A percentile compares a stretch with the other conserved stretches of the same genome.
phyloP scores from a whole-genome alignment of 768 basidiomycete genomes.

The Collybia sp. region DNA sequence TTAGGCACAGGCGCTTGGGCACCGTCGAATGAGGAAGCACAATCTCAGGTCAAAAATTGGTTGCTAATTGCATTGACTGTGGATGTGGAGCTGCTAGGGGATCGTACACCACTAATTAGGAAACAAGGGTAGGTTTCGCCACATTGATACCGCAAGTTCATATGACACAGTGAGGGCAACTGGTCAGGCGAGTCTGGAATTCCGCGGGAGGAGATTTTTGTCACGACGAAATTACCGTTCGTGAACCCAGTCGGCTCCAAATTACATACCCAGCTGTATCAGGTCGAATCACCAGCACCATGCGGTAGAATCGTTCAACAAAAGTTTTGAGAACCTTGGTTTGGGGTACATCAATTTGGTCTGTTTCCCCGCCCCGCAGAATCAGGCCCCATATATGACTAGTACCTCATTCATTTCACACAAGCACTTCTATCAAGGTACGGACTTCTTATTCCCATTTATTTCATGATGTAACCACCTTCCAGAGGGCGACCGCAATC shows the following conservation, averaged over 20 bases:
- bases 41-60: not conserved
- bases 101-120: too few relatives aligned
- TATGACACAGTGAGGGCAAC: slow-evolving; percentile 40
- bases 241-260: slow-evolving; percentile 4
- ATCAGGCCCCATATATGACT: not conserved
- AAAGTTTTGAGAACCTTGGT: slow-evolving; percentile 33
- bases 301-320: slow-evolving; percentile 35
- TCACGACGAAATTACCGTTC: slow-evolving; percentile 46
- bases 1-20: not conserved
- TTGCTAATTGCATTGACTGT: too few relatives aligned
- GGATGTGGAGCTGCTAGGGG: too few relatives aligned
- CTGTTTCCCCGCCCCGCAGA: slow-evolving; percentile 1
- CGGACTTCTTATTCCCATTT: not conserved
- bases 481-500: slow-evolving; percentile 11
- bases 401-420: slow-evolving; percentile 53
- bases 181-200: slow-evolving; percentile 40
- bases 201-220: slow-evolving; percentile 41
- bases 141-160: slow-evolving; percentile 33
- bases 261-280: not conserved
- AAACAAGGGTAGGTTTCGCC: slow-evolving; percentile 32
- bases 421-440: slow-evolving; percentile 29
- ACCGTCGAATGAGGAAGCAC: not conserved
- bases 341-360: slow-evolving; percentile 46
- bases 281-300: slow-evolving; percentile 33
- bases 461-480: not conserved